A percentile compares a stretch with the other conserved stretches of the same genome.
These are phyloP conservation scores for Termitomyces sp. DNA, from an alignment of 768 basidiomycete genomes.

Conservation along the genomic window DNA sequence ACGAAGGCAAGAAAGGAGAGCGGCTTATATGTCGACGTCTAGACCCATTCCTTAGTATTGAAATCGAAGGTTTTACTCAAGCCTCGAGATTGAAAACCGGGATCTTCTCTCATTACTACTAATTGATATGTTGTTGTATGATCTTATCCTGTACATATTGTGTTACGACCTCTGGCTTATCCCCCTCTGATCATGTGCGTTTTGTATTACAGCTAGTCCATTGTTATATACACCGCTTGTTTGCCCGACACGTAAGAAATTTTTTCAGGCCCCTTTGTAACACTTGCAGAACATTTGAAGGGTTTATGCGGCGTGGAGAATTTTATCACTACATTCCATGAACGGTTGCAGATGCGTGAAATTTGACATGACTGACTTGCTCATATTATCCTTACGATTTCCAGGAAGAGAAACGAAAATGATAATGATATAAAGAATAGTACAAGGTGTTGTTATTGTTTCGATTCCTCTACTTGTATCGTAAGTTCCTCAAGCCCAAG, in stretches of 20 bases:
- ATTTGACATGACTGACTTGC: neutral
- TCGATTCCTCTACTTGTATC: slow-evolving; percentile 69
- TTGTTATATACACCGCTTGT: neutral
- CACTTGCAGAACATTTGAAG: neutral
- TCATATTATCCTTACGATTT: neutral
- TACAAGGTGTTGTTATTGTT: slow-evolving; percentile 10
- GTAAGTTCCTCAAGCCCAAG: slow-evolving; percentile 83
- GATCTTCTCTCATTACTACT: neutral
- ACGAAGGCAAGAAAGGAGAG: slow-evolving; percentile 75
- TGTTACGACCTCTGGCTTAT: neutral
- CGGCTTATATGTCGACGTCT: slow-evolving; percentile 50
- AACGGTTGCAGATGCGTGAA: neutral
- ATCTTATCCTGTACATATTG: slow-evolving; percentile 1
- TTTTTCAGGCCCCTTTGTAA: neutral
- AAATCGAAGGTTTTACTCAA: neutral
- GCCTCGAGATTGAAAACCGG: neutral
- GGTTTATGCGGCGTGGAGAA: no score
- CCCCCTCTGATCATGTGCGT: neutral
- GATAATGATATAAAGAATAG: slow-evolving; percentile 9
- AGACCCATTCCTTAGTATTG: slow-evolving; percentile 8
- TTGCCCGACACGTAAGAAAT: slow-evolving; percentile 1
- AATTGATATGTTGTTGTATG: slow-evolving; percentile 2
- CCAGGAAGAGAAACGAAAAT: neutral
- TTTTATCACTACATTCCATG: neutral
- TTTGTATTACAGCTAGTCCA: slow-evolving; percentile 2